phyloP scores from a whole-genome alignment of 176 grass and related monocot genomes.

The Oryza coarctata region DNA sequence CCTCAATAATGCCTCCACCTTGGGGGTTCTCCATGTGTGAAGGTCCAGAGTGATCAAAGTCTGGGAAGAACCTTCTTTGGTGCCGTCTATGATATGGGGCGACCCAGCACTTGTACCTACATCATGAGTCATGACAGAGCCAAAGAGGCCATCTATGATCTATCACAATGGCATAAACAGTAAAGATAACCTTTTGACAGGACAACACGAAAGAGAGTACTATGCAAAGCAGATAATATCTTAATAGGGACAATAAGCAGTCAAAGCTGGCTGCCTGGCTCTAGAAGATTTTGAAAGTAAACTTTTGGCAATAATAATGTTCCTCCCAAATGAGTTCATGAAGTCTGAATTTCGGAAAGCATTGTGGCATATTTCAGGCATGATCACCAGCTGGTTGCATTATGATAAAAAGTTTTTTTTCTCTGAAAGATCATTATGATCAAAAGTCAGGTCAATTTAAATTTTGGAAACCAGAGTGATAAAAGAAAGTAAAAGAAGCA shows the following conservation, averaged over 20 bases:
- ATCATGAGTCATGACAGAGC: conserved; percentile 21
- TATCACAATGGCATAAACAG: conserved; percentile 17
- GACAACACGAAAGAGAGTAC: not conserved
- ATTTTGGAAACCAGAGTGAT: not conserved
- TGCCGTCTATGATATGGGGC: not conserved
- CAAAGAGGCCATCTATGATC: not conserved
- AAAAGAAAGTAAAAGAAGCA: conserved; percentile 8
- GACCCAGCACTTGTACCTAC: not conserved
- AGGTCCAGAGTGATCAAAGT: not conserved
- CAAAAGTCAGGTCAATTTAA: not conserved
- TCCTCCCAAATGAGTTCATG: not conserved
- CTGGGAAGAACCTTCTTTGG: not conserved
- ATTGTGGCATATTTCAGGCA: not conserved
- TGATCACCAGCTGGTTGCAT: not conserved
- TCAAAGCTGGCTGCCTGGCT: not conserved
- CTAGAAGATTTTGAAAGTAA: not conserved
- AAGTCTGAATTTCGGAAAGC: not conserved
- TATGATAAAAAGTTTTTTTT: not conserved
- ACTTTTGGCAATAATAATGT: not conserved
- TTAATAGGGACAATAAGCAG: not conserved
- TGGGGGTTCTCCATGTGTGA: conserved; percentile 28
- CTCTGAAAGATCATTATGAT: not conserved
- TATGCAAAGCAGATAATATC: not conserved
- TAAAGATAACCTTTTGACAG: not conserved
- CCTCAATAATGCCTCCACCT: conserved; percentile 34